Evolutionary conservation across 2,329 filamentous ascomycete species (phyloP).

Genomic region (Penicillium palitans): DNA sequence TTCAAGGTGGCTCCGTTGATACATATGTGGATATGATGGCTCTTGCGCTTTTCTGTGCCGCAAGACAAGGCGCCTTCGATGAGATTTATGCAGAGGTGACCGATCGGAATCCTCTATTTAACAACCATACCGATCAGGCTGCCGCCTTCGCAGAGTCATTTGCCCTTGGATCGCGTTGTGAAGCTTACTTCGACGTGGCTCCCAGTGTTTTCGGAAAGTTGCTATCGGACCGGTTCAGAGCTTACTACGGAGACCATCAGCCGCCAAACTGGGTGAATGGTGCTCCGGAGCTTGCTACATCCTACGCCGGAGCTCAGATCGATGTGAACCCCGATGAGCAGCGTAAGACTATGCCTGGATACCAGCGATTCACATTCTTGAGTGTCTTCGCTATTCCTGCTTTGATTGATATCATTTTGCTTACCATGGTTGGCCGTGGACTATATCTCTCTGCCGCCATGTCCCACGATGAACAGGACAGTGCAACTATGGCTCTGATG

Average conservation of each 20-base stretch:
- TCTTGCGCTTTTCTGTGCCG: slow-evolving; percentile 59
- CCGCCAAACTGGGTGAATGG: slow-evolving; percentile 54
- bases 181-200: slow-evolving; percentile 60
- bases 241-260: slow-evolving; percentile 48
- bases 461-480: slow-evolving; percentile 50
- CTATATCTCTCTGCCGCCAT: slow-evolving; percentile 62
- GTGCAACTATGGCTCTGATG: slow-evolving; percentile 60
- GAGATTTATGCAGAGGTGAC: slow-evolving; percentile 65
- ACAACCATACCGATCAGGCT: slow-evolving; percentile 62
- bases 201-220: slow-evolving; percentile 52
- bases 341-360: slow-evolving; percentile 46
- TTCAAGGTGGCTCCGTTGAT: slow-evolving; percentile 40
- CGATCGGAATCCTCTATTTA: slow-evolving; percentile 62
- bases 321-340: slow-evolving; percentile 53
- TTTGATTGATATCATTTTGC: slow-evolving; percentile 60
- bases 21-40: slow-evolving; percentile 56
- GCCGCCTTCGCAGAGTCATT: slow-evolving; percentile 65
- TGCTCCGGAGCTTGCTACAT: slow-evolving; percentile 51
- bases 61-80: slow-evolving; percentile 58
- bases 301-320: slow-evolving; percentile 55
- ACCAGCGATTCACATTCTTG: slow-evolving; percentile 57
- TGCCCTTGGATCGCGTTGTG: slow-evolving; percentile 63
- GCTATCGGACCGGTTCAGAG: slow-evolving; percentile 44
- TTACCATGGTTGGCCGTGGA: slow-evolving; percentile 61
- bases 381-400: slow-evolving; percentile 64